Conservation (phyloP, 139 green algal species). For the Mesotaenium endlicherianum region DNA sequence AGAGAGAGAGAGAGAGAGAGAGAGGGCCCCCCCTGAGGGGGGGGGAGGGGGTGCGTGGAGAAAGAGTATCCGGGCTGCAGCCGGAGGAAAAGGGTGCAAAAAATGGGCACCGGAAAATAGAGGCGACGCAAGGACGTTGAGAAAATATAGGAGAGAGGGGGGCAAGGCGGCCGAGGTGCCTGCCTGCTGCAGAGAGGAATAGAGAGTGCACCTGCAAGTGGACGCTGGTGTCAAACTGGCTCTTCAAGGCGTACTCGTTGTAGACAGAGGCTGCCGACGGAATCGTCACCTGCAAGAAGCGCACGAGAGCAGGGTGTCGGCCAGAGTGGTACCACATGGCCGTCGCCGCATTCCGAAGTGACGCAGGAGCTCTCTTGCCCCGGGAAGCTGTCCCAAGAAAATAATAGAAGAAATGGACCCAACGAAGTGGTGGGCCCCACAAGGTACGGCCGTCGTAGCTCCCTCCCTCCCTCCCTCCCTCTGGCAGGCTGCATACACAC, state of each 20-base stretch:
- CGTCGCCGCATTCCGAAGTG: too few species aligned
- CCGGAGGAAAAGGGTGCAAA: not conserved
- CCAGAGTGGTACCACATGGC: not conserved
- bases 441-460: too few species aligned
- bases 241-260: constrained; percentile 93
- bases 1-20: too few species aligned
- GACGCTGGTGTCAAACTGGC: constrained; percentile 91
- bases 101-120: not conserved
- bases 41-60: not conserved
- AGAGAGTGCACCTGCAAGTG: constrained; percentile 72
- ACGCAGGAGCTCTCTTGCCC: too few species aligned
- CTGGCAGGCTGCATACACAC: too few species aligned
- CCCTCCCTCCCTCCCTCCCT: too few species aligned
- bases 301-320: not conserved
- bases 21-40: too few species aligned
- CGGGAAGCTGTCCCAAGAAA: too few species aligned
- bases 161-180: not conserved
- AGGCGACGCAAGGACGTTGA: not conserved
- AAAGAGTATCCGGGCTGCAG: not conserved
- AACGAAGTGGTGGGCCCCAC: too few species aligned
- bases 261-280: constrained; percentile 87
- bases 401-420: too few species aligned
- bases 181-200: not conserved
- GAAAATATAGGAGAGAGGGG: not conserved
- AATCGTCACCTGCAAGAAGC: constrained; percentile 76